Conservation (phyloP, 148 eudicot genomes). For the Rhododendron mucronatum region DNA sequence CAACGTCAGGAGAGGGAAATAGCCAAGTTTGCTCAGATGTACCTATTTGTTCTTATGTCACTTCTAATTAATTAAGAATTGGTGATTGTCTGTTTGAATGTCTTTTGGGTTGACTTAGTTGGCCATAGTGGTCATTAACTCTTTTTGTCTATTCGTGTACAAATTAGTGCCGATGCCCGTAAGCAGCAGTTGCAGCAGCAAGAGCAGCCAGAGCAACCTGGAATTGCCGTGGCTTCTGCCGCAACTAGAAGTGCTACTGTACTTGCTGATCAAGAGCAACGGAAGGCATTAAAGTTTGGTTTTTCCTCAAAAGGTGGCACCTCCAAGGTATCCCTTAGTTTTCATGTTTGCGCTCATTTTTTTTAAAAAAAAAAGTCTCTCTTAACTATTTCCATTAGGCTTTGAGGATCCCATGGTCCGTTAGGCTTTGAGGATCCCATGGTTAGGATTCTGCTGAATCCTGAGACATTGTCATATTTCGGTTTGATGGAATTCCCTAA, state of each 20-base stretch:
- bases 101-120: background rate
- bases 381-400: background rate
- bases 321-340: slow-evolving; percentile 49
- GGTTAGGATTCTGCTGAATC: background rate
- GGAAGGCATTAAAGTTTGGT: slow-evolving; percentile 83
- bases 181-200: slow-evolving; percentile 48
- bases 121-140: background rate
- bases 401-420: background rate
- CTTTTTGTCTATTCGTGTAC: slow-evolving; percentile 2
- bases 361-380: background rate
- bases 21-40: slow-evolving; percentile 97
- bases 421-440: background rate
- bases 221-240: slow-evolving; percentile 25
- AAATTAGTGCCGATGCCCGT: slow-evolving; percentile 70
- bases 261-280: slow-evolving; percentile 68
- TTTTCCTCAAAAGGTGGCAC: slow-evolving; percentile 73
- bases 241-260: slow-evolving; percentile 36
- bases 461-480: background rate
- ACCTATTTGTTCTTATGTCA: slow-evolving; percentile 1
- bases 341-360: background rate
- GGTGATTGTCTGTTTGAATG: background rate
- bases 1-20: slow-evolving; percentile 90
- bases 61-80: background rate
- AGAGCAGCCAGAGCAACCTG: slow-evolving; percentile 54
- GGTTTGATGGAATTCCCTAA: background rate